Evolutionary conservation across 805 yeast species (phyloP).

Genomic region (Scheffersomyces stipitis): DNA sequence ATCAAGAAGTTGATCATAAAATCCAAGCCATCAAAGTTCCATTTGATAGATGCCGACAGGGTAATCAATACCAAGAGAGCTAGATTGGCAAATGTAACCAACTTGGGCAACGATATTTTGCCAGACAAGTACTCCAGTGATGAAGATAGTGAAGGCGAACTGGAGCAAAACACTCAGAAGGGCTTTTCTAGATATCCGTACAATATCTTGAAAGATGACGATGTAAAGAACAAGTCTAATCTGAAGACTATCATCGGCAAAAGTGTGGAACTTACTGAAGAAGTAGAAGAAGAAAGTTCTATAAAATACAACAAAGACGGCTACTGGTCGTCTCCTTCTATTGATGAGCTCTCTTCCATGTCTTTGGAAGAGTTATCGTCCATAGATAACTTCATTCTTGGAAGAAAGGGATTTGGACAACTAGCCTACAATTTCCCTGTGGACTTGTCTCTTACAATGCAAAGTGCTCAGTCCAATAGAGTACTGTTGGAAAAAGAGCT

Average conservation of each 20-base stretch:
- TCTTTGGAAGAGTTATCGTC: conserved; percentile 49
- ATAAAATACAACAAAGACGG: conserved; percentile 28
- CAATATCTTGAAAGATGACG: conserved; percentile 3
- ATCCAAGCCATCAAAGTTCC: conserved; percentile 41
- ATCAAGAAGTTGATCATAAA: conserved; percentile 38
- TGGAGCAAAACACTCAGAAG: conserved; percentile 4
- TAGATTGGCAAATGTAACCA: conserved; percentile 24
- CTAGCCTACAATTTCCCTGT: conserved; percentile 66
- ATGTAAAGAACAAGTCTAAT: conserved; percentile 2
- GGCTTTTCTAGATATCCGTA: conserved; percentile 12
- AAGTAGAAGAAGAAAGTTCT: conserved; percentile 1
- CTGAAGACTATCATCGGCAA: conserved; percentile 11
- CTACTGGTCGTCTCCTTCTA: conserved; percentile 74
- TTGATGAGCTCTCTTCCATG: conserved; percentile 45
- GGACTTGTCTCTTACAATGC: conserved; percentile 57
- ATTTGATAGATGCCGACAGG: conserved; percentile 41
- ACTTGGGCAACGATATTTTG: conserved; percentile 13
- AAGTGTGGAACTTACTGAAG: conserved; percentile 9
- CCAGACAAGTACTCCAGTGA: conserved; percentile 19
- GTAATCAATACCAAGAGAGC: conserved; percentile 36
- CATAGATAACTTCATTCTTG: conserved; percentile 65
- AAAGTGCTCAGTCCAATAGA: conserved; percentile 32
- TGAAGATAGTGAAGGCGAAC: conserved; percentile 23
- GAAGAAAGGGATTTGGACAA: conserved; percentile 67
- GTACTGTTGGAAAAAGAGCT: conserved; percentile 42